Base-by-base conservation (phyloP, 1,139 yeast genomes). In the Meyerozyma guilliermondii region DNA sequence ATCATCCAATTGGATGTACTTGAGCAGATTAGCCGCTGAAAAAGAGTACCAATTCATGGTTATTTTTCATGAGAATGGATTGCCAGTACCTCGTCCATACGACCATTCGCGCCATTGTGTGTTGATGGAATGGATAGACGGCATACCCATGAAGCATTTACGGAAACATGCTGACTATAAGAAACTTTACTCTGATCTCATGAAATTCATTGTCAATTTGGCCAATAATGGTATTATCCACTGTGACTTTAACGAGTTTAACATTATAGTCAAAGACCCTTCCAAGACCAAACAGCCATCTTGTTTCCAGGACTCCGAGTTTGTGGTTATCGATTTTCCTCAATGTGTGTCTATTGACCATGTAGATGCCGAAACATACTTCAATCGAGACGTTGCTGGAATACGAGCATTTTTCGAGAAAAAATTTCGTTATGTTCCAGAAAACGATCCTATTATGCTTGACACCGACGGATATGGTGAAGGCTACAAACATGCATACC, bases 161-260 rank as follows among this genome's bases (percentile, higher is more conserved):
- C 76, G 80, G 49, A 78, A 79, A 47, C 92, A 87, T 56, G 71
- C 74, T 22, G 77, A 86, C 51, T 78, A 85, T 51, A 80, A 81
- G 47, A 75, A 80, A 49, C 71, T 92, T 41, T 92, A 92, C 60
- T 80, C 87, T 22, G 85, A 89, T 43, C 70, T 94, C 55, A 91
- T 92, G 98, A 70, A 73, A 47, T 91, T 92, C 56, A 83, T 87
- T 30, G 95, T 91, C 13, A 77, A 80, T 49, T 69, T 92, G 46
- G 98, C 87, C 3, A 83, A 85, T 54, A 79, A 83, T 52, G 99
- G 99, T 1, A 72, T 92, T 47, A 91, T 92, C 46, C 99, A 92
- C 65, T 91, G 98, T 73, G 99, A 92, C 70, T 92, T 84, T 64
- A 92, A 92, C 62, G 99, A 92, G 63, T 92, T 92, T 65, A 92